phyloP scores from a whole-genome alignment of 176 grass and related monocot species.

The Oryza punctata region DNA sequence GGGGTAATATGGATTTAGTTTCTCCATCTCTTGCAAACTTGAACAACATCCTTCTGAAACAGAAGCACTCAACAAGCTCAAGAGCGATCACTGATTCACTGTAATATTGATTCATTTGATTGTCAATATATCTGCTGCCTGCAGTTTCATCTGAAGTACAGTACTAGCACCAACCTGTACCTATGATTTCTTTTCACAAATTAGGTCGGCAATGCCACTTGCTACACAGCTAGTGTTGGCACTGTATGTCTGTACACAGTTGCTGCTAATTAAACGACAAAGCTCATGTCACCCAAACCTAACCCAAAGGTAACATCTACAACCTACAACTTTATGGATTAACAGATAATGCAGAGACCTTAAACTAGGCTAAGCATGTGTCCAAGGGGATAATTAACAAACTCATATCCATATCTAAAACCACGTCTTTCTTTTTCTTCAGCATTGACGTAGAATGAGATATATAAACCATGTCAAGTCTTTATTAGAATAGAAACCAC shows the following conservation, averaged over 20 bases:
- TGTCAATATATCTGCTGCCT: background rate
- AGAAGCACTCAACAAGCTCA: background rate
- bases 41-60: background rate
- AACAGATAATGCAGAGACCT: background rate
- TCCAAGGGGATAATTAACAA: background rate
- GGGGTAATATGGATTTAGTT: background rate
- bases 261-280: background rate
- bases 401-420: background rate
- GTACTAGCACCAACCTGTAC: background rate
- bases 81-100: background rate
- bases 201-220: background rate
- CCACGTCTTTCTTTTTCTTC: background rate
- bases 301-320: slow-evolving; percentile 5
- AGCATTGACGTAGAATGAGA: background rate
- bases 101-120: slow-evolving; percentile 35
- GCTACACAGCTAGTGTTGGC: background rate
- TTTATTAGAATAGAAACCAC: slow-evolving; percentile 23
- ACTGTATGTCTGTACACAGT: background rate
- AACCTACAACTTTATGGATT: background rate
- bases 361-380: background rate
- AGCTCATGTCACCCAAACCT: background rate
- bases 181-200: background rate
- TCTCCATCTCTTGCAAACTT: background rate
- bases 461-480: background rate
- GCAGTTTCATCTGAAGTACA: background rate